Conservation (phyloP, 129 eudicot species). For the Apium graveolens region DNA sequence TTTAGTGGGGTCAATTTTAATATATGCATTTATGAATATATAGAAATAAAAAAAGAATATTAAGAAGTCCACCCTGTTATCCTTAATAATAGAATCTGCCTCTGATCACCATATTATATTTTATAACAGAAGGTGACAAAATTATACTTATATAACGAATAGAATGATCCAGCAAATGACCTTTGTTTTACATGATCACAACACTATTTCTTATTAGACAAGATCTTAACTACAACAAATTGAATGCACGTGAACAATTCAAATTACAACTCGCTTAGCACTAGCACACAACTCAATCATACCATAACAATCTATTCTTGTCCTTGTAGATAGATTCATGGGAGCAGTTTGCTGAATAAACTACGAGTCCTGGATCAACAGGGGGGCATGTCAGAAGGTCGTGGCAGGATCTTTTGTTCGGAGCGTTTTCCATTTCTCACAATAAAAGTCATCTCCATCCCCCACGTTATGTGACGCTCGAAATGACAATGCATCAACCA, state of each 20-base stretch:
- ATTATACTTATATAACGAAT: too few species aligned
- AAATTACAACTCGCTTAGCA: neutral
- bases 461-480: constrained; percentile 28
- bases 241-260: neutral
- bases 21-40: too few species aligned
- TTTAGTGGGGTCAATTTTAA: too few species aligned
- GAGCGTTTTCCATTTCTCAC: constrained; percentile 28
- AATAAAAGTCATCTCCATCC: constrained; percentile 50
- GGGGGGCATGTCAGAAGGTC: constrained; percentile 50
- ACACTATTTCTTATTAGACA: neutral
- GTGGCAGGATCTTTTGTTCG: constrained; percentile 25
- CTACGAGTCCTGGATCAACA: constrained; percentile 11
- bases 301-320: neutral
- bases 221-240: neutral
- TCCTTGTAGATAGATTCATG: neutral
- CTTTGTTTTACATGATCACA: neutral
- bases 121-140: too few species aligned
- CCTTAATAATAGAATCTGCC: too few species aligned
- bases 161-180: neutral
- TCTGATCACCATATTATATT: too few species aligned
- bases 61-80: too few species aligned
- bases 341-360: neutral
- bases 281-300: neutral
- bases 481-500: constrained; percentile 41
- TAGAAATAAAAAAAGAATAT: too few species aligned